Evolutionary conservation across 331 rosid species (phyloP), one percentile per base, ranked within the genome.

Genomic region (Rosa hybrid): DNA sequence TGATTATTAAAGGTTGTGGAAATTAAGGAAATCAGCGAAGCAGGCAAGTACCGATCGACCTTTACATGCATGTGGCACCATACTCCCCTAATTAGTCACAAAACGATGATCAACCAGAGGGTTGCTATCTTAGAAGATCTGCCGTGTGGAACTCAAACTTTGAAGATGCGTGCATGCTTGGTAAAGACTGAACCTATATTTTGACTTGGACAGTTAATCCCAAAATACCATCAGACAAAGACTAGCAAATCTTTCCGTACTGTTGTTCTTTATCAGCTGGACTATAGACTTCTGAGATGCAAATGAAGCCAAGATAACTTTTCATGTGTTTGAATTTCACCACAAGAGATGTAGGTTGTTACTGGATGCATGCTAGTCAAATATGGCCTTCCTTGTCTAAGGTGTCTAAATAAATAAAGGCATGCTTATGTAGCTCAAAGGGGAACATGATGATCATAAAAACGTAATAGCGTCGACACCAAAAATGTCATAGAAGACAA

Each of bases 121-220:
- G 50, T 73, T 71, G 60, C 69, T 76, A 18, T 76, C 60, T 16
- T 62, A 41, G 57, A 54, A 44, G 71, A 78, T 63, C 78, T 82
- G 86, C 38, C 90, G 87, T 89, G 83, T 70, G 80, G 84, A 77
- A 69, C 84, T 86, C 79, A 11, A 81, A 79, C 81, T 63, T 45
- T 12, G 68, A 34, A 50, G 44, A 75, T 49, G 41, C 25, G 67
- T 20, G 4, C 30, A 69, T 49, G 45, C 38, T 74, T 27, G 8
- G 34, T 39, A 13, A 57, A 72, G 67, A 34, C 67, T 59, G 54
- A n/a, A 49, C 49, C 41, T 49, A 5, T 60, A 9, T 71, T 68
- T 81, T 81, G 25, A 73, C 81, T 74, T 54, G 20, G 2, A 49
- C n/a, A 13, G 10, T 51, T 42, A 13, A 20, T 12, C 64, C 27